Conservation (phyloP, 192 early-diverging fungal genomes). For the Rhizophagus prolifer region DNA sequence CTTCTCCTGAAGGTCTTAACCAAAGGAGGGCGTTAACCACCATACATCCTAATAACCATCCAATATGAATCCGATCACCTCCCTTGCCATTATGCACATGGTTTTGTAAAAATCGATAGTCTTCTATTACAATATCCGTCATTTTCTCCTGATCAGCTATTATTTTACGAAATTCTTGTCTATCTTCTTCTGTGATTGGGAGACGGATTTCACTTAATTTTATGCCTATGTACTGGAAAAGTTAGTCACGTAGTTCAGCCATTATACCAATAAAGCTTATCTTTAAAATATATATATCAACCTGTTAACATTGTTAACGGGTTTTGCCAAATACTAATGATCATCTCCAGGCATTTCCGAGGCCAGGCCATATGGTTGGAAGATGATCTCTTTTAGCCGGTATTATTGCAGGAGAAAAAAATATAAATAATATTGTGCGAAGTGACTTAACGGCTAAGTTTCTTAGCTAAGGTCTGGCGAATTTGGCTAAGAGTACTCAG, state of each 20-base stretch:
- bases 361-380: too few relatives aligned
- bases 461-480: too few relatives aligned
- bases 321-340: not conserved
- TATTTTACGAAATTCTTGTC: not conserved
- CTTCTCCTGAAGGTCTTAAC: too few relatives aligned
- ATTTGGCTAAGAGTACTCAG: not conserved
- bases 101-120: slow-evolving; percentile 21
- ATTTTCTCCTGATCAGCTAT: slow-evolving; percentile 17
- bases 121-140: slow-evolving; percentile 5
- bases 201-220: not conserved
- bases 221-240: slow-evolving; percentile 21
- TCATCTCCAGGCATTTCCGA: too few relatives aligned
- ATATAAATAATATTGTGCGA: too few relatives aligned
- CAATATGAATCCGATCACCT: not conserved
- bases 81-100: slow-evolving; percentile 11
- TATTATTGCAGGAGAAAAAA: too few relatives aligned
- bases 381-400: too few relatives aligned
- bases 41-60: not conserved
- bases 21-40: too few relatives aligned
- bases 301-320: not conserved
- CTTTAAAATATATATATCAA: not conserved
- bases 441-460: too few relatives aligned
- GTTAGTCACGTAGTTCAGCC: not conserved
- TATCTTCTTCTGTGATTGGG: not conserved
- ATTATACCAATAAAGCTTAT: not conserved